Percentiles rank a stretch among this genome's conserved stretches.
Conservation (phyloP, 208 protist species). For the Leishmania mexicana region DNA sequence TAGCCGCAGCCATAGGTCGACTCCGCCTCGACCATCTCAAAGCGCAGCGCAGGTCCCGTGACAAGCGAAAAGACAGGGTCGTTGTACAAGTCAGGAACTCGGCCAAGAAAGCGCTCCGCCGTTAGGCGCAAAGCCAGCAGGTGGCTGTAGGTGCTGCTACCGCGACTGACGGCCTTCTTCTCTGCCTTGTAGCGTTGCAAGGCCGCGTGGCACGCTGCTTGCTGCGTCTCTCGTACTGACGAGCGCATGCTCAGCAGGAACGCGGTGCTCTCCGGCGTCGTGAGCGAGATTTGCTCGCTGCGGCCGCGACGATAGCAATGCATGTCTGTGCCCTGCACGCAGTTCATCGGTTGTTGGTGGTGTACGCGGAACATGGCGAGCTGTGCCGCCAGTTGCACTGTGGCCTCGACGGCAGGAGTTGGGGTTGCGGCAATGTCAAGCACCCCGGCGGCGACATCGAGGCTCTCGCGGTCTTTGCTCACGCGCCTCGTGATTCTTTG, state of each 20-base stretch:
- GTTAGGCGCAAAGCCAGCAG: slow-evolving; percentile 30
- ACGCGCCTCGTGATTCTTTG: slow-evolving; percentile 32
- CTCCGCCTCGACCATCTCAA: slow-evolving; percentile 22
- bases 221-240: not conserved
- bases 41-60: not conserved
- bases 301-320: slow-evolving; percentile 75
- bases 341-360: slow-evolving; percentile 58
- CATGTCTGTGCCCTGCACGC: slow-evolving; percentile 56
- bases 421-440: slow-evolving; percentile 26
- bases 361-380: slow-evolving; percentile 80
- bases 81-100: slow-evolving; percentile 19
- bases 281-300: slow-evolving; percentile 49
- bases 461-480: slow-evolving; percentile 37
- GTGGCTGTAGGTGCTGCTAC: slow-evolving; percentile 16
- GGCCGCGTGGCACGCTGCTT: slow-evolving; percentile 14
- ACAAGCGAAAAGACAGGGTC: slow-evolving; percentile 15
- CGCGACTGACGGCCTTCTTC: not conserved
- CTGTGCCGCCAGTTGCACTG: slow-evolving; percentile 44
- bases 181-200: slow-evolving; percentile 8
- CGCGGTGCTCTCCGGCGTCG: slow-evolving; percentile 48
- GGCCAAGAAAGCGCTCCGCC: slow-evolving; percentile 27
- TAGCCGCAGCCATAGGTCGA: slow-evolving; percentile 22
- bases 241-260: slow-evolving; percentile 58
- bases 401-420: slow-evolving; percentile 1
- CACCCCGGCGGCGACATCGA: slow-evolving; percentile 54